Base-by-base conservation (phyloP, 495 filamentous ascomycete species). In the Aspergillus affinis region DNA sequence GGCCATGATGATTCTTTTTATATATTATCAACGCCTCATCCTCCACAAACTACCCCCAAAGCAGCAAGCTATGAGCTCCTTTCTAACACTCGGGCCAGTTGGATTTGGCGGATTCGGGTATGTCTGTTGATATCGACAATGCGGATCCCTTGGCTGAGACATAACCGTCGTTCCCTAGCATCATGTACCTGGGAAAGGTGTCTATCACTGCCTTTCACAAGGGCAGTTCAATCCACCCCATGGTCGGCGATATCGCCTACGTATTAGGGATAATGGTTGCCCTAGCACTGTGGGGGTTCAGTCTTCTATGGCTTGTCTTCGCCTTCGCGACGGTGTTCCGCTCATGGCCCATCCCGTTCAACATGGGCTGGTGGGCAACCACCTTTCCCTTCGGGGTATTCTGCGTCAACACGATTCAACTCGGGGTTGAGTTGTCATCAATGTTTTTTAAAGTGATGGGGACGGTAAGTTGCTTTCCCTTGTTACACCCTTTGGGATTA, bases 281-380 rank as follows among this genome's bases (percentile, higher is more conserved):
- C 0, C 66, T 82, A 8, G 60, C 79, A 6, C 66, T 83, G 66
- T 83, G 79, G 78, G 72, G 71, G 15, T 81, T 81, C 52, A 77
- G 76, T 0, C 56, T 82, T 6, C 71, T 78, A 13, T 83, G 80
- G 79, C 69, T 82, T 18, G 69, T 80, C 15, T 77, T 82, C 57
- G 79, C 80, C 0, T 45, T 82, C 1, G 73, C 70, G 1, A 75
- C 71, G 0, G 73, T 80, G 29, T 55, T 67, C 17, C 61, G 68
- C 48, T 66, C 61, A n/a, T 68, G 61, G 15, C 75, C 68, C 0
- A 84, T 85, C 57, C 84, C 82, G 0, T 86, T 86, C 65, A 85
- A 84, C 61, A 84, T 85, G 78, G 82, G 84, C 4, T 86, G 83
- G 83, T 87, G 83, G 83, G 82, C 80, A 15, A 84, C 86, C 51